These are phyloP conservation scores for Madurella fahalii DNA, from an alignment of 2,329 filamentous ascomycete species.

Conservation along the genomic window DNA sequence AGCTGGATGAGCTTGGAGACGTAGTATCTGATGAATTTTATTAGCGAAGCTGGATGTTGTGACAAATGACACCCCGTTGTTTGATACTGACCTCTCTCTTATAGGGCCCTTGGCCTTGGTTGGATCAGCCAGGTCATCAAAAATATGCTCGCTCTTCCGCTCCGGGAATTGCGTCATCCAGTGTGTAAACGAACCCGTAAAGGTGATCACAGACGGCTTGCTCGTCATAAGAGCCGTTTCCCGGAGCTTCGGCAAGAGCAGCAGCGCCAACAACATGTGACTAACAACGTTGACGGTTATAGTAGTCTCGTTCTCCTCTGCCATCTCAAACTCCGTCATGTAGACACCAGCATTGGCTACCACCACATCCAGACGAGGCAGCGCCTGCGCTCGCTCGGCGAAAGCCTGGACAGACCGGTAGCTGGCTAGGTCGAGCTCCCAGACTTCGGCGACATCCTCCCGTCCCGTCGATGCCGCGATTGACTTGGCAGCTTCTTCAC, in stretches of 20 bases:
- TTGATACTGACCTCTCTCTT: conserved; percentile 4
- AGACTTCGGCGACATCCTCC: conserved; percentile 37
- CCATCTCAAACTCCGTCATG: neutral
- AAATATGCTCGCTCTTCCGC: conserved; percentile 5
- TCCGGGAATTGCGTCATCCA: conserved; percentile 14
- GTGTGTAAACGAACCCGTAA: conserved; percentile 11
- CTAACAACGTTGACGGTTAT: conserved; percentile 52
- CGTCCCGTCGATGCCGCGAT: conserved; percentile 28
- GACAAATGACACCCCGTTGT: too few relatives aligned
- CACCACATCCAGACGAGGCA: conserved; percentile 8
- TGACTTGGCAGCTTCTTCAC: conserved; percentile 28
- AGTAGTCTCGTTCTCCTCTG: conserved; percentile 44
- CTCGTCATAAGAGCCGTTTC: conserved; percentile 29
- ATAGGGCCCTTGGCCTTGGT: neutral
- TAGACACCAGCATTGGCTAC: conserved; percentile 13
- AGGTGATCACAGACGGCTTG: neutral
- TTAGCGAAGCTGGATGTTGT: too few relatives aligned
- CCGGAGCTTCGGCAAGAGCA: conserved; percentile 49
- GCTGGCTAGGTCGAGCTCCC: conserved; percentile 42
- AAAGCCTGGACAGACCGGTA: conserved; percentile 43
- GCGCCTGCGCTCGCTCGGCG: conserved; percentile 28
- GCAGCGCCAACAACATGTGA: conserved; percentile 46
- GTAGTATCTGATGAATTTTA: conserved; percentile 8
- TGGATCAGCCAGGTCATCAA: conserved; percentile 8
- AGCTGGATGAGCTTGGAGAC: conserved; percentile 20